A percentile compares a stretch with the other conserved stretches of the same genome.
Evolutionary conservation across 2,329 filamentous ascomycete species (phyloP).

Genomic region (Aureobasidium sp.): DNA sequence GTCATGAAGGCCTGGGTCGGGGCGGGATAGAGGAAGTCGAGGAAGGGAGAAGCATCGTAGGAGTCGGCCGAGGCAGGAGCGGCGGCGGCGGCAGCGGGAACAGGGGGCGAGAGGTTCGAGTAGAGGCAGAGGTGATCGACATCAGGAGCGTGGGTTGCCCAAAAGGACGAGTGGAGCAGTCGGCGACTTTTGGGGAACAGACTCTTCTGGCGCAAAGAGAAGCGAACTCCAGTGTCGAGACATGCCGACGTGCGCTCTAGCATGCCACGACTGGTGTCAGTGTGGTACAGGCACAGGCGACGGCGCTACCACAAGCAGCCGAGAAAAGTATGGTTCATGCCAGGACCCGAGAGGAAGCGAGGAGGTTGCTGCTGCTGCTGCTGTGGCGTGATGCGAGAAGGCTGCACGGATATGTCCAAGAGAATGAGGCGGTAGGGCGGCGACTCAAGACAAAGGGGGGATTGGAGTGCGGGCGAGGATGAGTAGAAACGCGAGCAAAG

Average conservation of each 20-base stretch:
- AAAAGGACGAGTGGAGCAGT: constrained; percentile 49
- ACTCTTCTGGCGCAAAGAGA: constrained; percentile 38
- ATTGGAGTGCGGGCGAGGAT: background rate
- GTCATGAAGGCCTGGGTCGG: constrained; percentile 33
- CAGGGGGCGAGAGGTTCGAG: constrained; percentile 19
- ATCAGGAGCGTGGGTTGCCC: constrained; percentile 48
- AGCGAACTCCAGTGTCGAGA: constrained; percentile 50
- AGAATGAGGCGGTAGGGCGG: constrained; percentile 5
- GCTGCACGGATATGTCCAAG: background rate
- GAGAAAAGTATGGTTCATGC: constrained; percentile 9
- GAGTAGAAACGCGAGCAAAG: background rate
- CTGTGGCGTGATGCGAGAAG: constrained; percentile 1
- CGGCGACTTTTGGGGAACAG: constrained; percentile 38
- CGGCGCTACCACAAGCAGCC: constrained; percentile 14
- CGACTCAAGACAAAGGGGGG: background rate
- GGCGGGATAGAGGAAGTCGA: constrained; percentile 44
- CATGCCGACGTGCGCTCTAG: constrained; percentile 54
- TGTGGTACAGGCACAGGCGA: constrained; percentile 2
- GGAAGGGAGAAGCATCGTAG: constrained; percentile 24
- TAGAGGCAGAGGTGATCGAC: constrained; percentile 30
- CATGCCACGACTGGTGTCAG: constrained; percentile 38
- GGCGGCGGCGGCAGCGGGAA: background rate
- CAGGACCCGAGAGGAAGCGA: constrained; percentile 3
- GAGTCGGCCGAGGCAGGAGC: background rate
- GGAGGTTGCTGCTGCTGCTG: background rate